phyloP scores from a whole-genome alignment of 208 protist genomes.

The Acanthamoeba lenticulata region DNA sequence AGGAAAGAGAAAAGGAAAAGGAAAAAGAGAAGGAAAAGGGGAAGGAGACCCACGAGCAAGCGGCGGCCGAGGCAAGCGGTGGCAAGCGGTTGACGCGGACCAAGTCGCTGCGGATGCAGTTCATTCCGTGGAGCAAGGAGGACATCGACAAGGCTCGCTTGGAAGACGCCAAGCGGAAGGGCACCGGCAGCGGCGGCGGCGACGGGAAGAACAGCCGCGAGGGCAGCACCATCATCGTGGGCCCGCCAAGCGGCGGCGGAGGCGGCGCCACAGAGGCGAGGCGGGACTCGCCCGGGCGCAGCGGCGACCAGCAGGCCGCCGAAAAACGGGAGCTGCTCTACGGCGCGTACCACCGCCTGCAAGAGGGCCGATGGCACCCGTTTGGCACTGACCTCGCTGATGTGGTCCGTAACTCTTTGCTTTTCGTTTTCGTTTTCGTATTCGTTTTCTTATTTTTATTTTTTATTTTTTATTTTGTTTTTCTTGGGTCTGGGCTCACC shows the following conservation, averaged over 20 bases:
- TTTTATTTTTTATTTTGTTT: neutral
- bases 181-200: neutral
- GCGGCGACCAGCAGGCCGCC: neutral
- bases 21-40: neutral
- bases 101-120: conserved; percentile 42
- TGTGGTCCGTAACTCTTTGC: too few relatives aligned
- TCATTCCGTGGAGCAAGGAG: neutral
- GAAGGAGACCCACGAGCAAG: neutral
- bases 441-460: neutral
- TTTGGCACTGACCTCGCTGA: too few relatives aligned
- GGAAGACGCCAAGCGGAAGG: neutral
- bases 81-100: neutral
- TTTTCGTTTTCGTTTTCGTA: too few relatives aligned
- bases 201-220: neutral
- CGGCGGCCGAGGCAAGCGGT: neutral
- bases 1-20: neutral
- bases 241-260: too few relatives aligned
- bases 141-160: neutral
- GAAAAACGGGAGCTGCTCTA: neutral
- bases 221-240: neutral
- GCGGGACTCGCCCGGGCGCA: neutral
- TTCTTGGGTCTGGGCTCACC: neutral
- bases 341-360: neutral
- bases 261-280: neutral
- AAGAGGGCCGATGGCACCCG: neutral